Conservation (phyloP, 495 filamentous ascomycete species). For the Penicillium nucicola region DNA sequence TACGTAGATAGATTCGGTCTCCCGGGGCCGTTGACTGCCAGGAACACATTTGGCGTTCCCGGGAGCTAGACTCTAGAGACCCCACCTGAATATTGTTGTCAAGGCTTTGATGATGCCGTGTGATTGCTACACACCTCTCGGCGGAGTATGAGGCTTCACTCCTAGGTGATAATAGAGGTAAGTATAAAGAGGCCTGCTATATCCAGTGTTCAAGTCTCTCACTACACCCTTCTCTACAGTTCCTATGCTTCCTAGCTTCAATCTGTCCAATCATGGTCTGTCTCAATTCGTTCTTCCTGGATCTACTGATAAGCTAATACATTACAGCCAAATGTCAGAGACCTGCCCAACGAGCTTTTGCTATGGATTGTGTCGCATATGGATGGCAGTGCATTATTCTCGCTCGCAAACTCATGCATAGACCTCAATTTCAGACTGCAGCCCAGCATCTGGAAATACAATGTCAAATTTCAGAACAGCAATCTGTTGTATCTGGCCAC, state of each 20-base stretch:
- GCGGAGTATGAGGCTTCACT: not conserved
- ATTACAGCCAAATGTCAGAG: not conserved
- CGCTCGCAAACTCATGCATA: not conserved
- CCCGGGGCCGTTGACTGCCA: not conserved
- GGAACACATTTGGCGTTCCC: not conserved
- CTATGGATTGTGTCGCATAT: conserved; percentile 1
- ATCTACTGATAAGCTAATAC: not conserved
- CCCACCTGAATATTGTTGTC: not conserved
- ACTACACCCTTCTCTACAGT: not conserved
- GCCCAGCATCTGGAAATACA: conserved; percentile 1
- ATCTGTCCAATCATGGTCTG: conserved; percentile 1
- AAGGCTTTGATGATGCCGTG: not conserved
- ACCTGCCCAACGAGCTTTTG: not conserved
- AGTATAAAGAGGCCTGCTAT: not conserved
- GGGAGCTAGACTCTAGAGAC: not conserved
- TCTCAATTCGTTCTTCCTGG: not conserved
- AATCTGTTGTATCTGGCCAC: conserved; percentile 8
- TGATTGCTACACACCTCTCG: not conserved
- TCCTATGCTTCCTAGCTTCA: not conserved
- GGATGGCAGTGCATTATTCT: not conserved
- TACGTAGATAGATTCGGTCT: no score
- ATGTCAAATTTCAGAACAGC: conserved; percentile 10
- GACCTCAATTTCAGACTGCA: not conserved
- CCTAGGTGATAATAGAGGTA: not conserved
- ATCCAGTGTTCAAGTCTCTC: not conserved